Base-by-base conservation (phyloP, 2,329 filamentous ascomycete genomes). In the Bipolaris gigantea region DNA sequence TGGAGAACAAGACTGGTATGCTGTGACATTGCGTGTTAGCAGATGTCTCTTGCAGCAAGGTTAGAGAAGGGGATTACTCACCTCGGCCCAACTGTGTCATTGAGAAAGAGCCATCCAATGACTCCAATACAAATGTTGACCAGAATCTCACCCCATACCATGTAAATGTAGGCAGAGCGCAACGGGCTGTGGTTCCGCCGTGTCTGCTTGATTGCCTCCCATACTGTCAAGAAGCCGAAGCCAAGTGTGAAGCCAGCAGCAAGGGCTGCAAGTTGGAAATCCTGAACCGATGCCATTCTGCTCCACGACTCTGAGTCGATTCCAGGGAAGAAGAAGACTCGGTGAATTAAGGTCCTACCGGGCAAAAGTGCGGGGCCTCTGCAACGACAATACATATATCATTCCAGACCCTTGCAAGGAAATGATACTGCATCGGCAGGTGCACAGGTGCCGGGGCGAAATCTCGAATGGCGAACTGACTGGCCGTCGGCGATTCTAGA, bases 241-340 rank as follows among this genome's bases (percentile, higher is more conserved):
- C 70, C 70, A n/a, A 73, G 53, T 1, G 70, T 71, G 55, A 73
- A 73, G 35, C 70, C 70, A n/a, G 70, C 70, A 44, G 70, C 70
- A 8, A 69, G 48, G 23, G 69, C 70, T 34, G 70, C 64, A 44
- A 73, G 49, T 41, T 73, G 67, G 33, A 60, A 62, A 55, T 72
- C 69, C 38, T 61, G 56, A 15, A 65, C 50, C n/a, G 65, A 45
- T 33, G 57, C 46, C 52, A 67, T 67, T 32, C 21, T 55, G 48
- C 42, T 35, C 18, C 21, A 34, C 32, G 30, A 19, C 23, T 45
- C 42, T 30, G 39, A 9, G 34, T 35, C 21, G 38, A 55, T 15
- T 36, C 42, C 33, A 36, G 44, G 39, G 27, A 27, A 51, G 34
- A 27, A 36, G 34, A 21, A 34, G 36, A 21, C 52, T 27, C 42